A percentile compares a stretch with the other conserved stretches of the same genome.
These are phyloP conservation scores for Cantharellus anzutake DNA, from an alignment of 768 basidiomycete species.

Conservation along the genomic window DNA sequence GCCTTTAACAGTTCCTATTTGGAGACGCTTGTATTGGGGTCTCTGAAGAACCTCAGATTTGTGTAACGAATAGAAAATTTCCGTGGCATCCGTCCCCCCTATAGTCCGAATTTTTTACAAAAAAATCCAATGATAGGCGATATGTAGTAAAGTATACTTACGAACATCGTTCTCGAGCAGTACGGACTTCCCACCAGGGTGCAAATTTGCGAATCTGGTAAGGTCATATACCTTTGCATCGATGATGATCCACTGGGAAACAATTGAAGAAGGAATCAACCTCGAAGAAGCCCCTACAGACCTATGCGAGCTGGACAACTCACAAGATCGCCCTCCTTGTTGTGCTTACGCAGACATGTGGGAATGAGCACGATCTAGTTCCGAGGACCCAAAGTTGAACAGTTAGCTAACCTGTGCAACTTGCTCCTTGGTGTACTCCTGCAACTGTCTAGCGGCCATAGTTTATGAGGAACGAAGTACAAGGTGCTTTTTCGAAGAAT, in stretches of 20 bases:
- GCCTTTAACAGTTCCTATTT: constrained; percentile 42
- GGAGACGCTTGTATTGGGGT: constrained; percentile 56
- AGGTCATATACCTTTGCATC: constrained; percentile 72
- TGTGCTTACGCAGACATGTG: constrained; percentile 31
- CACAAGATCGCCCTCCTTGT: constrained; percentile 47
- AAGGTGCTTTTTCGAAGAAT: too few relatives aligned
- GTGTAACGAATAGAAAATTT: constrained; percentile 72
- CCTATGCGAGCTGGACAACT: too few relatives aligned
- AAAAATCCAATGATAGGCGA: too few relatives aligned
- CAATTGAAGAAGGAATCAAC: too few relatives aligned
- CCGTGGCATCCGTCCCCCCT: constrained; percentile 60
- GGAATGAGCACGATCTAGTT: neutral
- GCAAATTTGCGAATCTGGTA: constrained; percentile 60
- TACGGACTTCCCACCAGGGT: constrained; percentile 70
- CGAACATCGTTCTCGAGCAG: constrained; percentile 49
- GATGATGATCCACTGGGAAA: constrained; percentile 46
- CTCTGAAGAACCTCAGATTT: constrained; percentile 58
- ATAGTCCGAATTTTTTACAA: neutral
- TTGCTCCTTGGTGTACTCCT: constrained; percentile 26
- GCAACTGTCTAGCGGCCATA: constrained; percentile 2
- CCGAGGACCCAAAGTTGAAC: neutral
- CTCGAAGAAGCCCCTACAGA: too few relatives aligned
- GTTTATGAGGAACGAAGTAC: too few relatives aligned
- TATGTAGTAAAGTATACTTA: constrained; percentile 16
- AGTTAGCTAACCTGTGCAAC: constrained; percentile 38